These are phyloP conservation scores for Amphicarpaea edgeworthii DNA, from an alignment of 306 rosid species.

Conservation along the genomic window DNA sequence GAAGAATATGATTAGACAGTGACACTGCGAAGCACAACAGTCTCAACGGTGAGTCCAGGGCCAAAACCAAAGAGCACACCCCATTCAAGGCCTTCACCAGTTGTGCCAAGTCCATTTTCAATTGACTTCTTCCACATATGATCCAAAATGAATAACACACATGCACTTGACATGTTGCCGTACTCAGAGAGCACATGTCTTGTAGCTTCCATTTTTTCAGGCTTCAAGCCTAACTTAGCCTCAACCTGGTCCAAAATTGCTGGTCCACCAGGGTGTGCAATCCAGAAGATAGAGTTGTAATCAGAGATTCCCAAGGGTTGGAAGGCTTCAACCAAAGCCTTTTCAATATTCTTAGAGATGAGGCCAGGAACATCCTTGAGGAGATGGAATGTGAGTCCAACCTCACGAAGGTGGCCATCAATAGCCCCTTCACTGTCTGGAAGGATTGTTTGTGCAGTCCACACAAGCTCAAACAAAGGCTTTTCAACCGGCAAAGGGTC, in stretches of 20 bases:
- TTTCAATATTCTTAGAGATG: conserved; percentile 47
- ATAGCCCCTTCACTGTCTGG: conserved; percentile 46
- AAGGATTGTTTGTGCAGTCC: conserved; percentile 48
- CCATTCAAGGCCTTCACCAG: conserved; percentile 51
- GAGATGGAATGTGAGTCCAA: conserved; percentile 46
- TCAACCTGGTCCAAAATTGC: conserved; percentile 49
- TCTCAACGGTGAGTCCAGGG: conserved; percentile 48
- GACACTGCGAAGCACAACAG: conserved; percentile 43
- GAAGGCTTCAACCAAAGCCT: conserved; percentile 43
- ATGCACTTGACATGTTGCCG: conserved; percentile 52
- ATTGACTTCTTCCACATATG: conserved; percentile 42
- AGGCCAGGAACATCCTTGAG: conserved; percentile 46
- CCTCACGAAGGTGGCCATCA: conserved; percentile 32
- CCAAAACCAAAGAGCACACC: conserved; percentile 52
- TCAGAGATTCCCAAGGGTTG: conserved; percentile 46
- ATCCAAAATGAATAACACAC: conserved; percentile 45
- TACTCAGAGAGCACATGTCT: conserved; percentile 42
- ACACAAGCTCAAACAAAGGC: conserved; percentile 42
- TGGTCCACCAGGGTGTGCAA: conserved; percentile 48
- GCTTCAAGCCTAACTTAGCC: conserved; percentile 43
- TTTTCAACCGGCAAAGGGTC: conserved; percentile 35
- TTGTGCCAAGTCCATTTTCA: conserved; percentile 27
- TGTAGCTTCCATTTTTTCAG: conserved; percentile 47
- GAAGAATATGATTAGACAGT: neutral
- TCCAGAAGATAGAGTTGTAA: conserved; percentile 49